These are phyloP conservation scores for Fusarium continuum DNA, from an alignment of 2,329 filamentous ascomycete genomes.

Conservation along the genomic window DNA sequence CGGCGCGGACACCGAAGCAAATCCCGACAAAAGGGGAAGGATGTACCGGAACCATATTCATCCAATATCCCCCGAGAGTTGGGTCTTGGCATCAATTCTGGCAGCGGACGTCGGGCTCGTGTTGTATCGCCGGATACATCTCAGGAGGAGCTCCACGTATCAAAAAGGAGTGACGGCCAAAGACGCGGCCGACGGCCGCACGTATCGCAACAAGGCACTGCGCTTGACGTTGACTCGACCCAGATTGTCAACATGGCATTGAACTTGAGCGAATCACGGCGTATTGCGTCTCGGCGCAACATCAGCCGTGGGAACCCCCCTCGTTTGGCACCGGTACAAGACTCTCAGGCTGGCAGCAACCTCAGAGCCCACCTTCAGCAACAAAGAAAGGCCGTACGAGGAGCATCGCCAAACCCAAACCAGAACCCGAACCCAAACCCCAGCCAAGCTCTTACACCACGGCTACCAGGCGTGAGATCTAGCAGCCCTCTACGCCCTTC, in stretches of 20 bases:
- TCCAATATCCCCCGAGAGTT: constrained; percentile 24
- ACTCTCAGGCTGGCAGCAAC: constrained; percentile 64
- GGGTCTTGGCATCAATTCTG: constrained; percentile 35
- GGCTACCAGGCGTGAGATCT: constrained; percentile 52
- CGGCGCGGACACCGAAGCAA: constrained; percentile 40
- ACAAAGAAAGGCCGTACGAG: constrained; percentile 70
- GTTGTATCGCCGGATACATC: constrained; percentile 43
- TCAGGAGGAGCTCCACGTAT: constrained; percentile 38
- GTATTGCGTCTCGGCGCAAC: constrained; percentile 68
- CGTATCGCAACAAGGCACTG: constrained; percentile 31
- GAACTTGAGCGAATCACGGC: constrained; percentile 83
- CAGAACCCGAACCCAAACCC: no score
- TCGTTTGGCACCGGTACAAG: constrained; percentile 61
- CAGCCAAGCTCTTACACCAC: constrained; percentile 54
- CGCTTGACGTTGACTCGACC: constrained; percentile 77
- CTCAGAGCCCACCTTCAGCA: constrained; percentile 76
- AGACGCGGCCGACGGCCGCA: constrained; percentile 29
- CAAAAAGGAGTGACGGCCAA: constrained; percentile 32
- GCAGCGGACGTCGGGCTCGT: constrained; percentile 29
- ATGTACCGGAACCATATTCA: constrained; percentile 25
- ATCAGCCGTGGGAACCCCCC: constrained; percentile 62
- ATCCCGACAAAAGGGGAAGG: constrained; percentile 35
- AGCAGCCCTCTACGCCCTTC: constrained; percentile 58
- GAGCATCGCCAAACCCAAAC: constrained; percentile 66
- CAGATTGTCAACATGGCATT: constrained; percentile 95